These are phyloP conservation scores for Colletotrichum lupini DNA, from an alignment of 2,329 filamentous ascomycete genomes.

Conservation along the genomic window DNA sequence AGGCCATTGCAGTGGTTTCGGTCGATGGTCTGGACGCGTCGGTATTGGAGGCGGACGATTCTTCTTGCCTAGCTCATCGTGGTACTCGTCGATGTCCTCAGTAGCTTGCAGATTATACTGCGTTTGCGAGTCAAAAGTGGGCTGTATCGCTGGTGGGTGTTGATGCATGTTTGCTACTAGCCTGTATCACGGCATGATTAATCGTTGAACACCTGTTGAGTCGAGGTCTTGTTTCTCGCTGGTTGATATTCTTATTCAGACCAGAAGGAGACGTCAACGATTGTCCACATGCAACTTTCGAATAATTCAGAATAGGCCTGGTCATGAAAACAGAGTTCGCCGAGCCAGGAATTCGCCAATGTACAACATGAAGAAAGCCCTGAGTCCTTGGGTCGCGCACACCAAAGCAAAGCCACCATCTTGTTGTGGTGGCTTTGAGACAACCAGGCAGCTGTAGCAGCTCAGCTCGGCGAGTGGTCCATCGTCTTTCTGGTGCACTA, in stretches of 20 bases:
- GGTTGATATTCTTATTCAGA: background rate
- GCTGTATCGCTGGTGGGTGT: constrained; percentile 29
- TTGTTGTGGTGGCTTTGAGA: background rate
- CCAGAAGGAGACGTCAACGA: too few relatives aligned
- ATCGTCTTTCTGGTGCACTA: background rate
- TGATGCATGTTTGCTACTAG: constrained; percentile 15
- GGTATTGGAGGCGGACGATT: background rate
- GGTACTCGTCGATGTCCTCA: constrained; percentile 41
- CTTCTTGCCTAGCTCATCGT: constrained; percentile 8
- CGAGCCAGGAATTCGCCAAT: background rate
- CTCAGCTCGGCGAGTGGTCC: background rate
- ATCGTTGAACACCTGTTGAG: background rate
- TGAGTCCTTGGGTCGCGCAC: background rate
- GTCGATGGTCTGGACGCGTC: constrained; percentile 43
- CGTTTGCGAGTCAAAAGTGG: constrained; percentile 43
- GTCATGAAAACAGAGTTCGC: background rate
- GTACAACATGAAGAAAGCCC: background rate
- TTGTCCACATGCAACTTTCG: background rate
- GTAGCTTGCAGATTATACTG: constrained; percentile 46
- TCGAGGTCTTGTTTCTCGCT: background rate
- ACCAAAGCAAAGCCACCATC: background rate
- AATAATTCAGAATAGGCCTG: background rate
- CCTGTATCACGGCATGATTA: background rate
- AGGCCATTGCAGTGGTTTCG: constrained; percentile 46
- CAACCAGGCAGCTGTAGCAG: background rate